Conservation (phyloP, 345 rosid species). For the Eucalyptus pauciflora region DNA sequence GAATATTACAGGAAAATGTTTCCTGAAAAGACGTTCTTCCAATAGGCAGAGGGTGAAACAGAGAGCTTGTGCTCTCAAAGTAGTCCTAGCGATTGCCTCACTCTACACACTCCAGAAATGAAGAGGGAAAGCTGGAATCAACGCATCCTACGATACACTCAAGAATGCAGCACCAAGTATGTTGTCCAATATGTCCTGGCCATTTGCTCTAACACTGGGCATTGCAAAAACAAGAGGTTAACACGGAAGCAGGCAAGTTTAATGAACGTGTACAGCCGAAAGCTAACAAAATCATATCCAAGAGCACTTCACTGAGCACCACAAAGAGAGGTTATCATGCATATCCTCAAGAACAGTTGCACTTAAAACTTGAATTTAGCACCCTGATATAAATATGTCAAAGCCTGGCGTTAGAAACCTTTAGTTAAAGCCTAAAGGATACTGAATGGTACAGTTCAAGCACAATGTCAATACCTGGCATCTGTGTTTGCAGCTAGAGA, state of each 20-base stretch:
- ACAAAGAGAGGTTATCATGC: not conserved
- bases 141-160: not conserved
- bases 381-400: not conserved
- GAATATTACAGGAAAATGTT: not conserved
- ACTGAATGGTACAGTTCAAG: too few relatives aligned
- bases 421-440: too few relatives aligned
- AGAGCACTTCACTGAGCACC: not conserved
- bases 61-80: not conserved
- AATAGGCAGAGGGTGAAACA: not conserved
- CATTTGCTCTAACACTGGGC: not conserved
- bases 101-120: not conserved
- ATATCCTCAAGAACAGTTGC: not conserved
- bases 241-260: not conserved
- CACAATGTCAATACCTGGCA: too few relatives aligned
- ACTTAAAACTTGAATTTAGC: too few relatives aligned
- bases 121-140: not conserved
- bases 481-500: too few relatives aligned
- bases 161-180: not conserved
- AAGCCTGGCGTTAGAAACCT: too few relatives aligned
- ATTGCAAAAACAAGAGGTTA: not conserved
- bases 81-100: not conserved
- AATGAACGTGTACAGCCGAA: not conserved
- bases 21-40: not conserved
- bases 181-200: not conserved
- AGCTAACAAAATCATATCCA: not conserved